A percentile compares a stretch with the other conserved stretches of the same genome.
Evolutionary conservation across 352 stramenopile genomes (phyloP).

Genomic region (Thraustochytrium sp.): DNA sequence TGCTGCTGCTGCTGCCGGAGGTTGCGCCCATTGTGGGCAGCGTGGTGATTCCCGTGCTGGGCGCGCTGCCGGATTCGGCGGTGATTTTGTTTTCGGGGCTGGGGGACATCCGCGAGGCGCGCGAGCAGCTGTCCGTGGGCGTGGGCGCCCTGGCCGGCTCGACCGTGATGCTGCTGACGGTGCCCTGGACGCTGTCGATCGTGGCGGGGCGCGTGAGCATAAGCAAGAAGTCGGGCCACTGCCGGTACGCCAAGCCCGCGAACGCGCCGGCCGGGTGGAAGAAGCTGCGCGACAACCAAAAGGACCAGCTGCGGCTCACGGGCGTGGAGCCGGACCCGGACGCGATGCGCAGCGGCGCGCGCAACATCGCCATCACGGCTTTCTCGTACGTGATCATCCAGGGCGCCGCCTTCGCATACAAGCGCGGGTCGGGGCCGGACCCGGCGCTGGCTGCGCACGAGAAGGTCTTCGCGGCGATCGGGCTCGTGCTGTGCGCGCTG

Average conservation of each 20-base stretch:
- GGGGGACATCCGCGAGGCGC: constrained; percentile 69
- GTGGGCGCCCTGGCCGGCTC: constrained; percentile 94
- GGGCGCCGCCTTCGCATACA: constrained; percentile 79
- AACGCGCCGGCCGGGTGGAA: constrained; percentile 66
- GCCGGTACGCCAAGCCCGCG: constrained; percentile 73
- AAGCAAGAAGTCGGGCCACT: constrained; percentile 66
- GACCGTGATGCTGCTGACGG: constrained; percentile 99
- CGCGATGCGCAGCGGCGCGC: constrained; percentile 73
- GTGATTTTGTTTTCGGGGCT: constrained; percentile 95
- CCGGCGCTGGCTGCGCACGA: constrained; percentile 74
- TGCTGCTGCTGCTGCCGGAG: constrained; percentile 89
- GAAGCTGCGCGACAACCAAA: constrained; percentile 64
- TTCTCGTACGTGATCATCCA: constrained; percentile 93
- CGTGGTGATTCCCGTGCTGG: constrained; percentile 90
- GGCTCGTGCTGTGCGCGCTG: constrained; percentile 75
- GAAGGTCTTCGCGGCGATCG: constrained; percentile 75
- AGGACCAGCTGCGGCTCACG: constrained; percentile 47
- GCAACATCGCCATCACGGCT: constrained; percentile 82
- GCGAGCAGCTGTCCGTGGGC: constrained; percentile 89
- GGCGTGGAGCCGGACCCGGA: constrained; percentile 59
- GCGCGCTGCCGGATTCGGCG: constrained; percentile 88
- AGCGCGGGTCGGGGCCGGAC: constrained; percentile 59
- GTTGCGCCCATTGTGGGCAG: constrained; percentile 86
- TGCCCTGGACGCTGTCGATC: constrained; percentile 73
- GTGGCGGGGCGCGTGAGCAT: constrained; percentile 89